Evolutionary conservation across 2,329 filamentous ascomycete species (phyloP), one percentile per base, ranked within the genome.

Genomic region (Scopulariopsis brevicaulis): DNA sequence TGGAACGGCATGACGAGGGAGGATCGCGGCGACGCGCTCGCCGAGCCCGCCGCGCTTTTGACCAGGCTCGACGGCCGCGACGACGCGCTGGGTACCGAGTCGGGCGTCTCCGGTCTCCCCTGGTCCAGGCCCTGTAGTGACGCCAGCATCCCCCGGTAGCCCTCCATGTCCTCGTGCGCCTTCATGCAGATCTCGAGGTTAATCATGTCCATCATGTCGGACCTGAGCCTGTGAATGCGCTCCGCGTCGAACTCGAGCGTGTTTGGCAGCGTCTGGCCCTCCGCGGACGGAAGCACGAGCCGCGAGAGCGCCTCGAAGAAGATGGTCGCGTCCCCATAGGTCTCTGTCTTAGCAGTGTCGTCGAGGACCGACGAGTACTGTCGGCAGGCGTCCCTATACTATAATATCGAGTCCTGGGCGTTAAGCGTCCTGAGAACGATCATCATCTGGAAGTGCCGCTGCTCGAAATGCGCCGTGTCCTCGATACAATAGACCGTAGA

Each of bases 391-490:
- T 72, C 70, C 59, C 74, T 70, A 66, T 88, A 91, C 89, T 89
- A 93, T 14, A 73, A 68, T 62, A 79, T 78, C 1, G 86, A 82
- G 34, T 77, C 71, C 18, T 72, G 72, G 35, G 85, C 76, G 60
- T 85, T 79, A 61, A 90, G 74, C 66, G 82, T 82, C 43, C 79
- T 75, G 46, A 79, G 73, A 3, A n/a, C 20, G 18, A 96, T 87
- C 68, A 88, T 87, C 68, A 86, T 87, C 61, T 84, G 75, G 67
- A 96, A 93, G 70, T 94, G 94, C 56, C 88, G 87, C 65, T 89
- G 87, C 69, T 97, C 90, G 66, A 96, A 97, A 60, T 89, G 84
- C 53, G 96, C 85, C 0, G 90, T 96, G 65, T 96, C 91, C 68
- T 96, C 90, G 55, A 97, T 92, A 97, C 78, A 28, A 92, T 79